Evolutionary conservation across 208 protist species (phyloP), one percentile per base, ranked within the genome.

Genomic region (Spongospora subterranea): DNA sequence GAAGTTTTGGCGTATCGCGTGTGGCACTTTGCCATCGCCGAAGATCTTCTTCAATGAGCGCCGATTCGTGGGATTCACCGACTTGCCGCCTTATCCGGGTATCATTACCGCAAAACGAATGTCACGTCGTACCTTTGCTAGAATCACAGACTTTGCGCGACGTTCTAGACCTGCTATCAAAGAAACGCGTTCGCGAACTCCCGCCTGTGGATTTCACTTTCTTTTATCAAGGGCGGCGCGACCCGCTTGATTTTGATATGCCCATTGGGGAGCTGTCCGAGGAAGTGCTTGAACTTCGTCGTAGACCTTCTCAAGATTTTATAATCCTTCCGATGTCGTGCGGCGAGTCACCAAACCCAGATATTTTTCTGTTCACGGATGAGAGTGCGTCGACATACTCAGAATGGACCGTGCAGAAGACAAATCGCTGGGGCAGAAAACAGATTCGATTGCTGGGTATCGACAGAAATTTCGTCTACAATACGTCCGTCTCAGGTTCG

Each of bases 61-160:
- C 40, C 71, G 71, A 82, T 82, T 82, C 71, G 17, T 82, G 71
- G 71, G 71, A 82, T 13, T 82, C 71, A n/a, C 40, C 71, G n/a
- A 20, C n/a, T 20, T 82, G 71, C 71, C 71, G 71, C 35, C 35
- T 82, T 35, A 6, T 82, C 13, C 71, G 71, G 71, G 71, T 82
- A 6, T n/a, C 11, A 35, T 40, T 82, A n/a, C 71, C 71, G 17
- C n/a, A 82, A n/a, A 82, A 82, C 71, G 71, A 82, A 43, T 82
- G 71, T n/a, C 71, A 82, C 71, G 40, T 82, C 71, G 35, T 82
- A 20, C 71, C 71, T 6, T 40, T 82, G 6, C 17, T 82, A 6
- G 71, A 82, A 6, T 6, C 6, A 20, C 71, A 82, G 71, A 35
- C 6, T n/a, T n/a, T 82, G 13, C 6, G 35, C 6, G 71, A 82